Base-by-base conservation (phyloP, 352 stramenopile species). In the Globisporangium megalacanthum region DNA sequence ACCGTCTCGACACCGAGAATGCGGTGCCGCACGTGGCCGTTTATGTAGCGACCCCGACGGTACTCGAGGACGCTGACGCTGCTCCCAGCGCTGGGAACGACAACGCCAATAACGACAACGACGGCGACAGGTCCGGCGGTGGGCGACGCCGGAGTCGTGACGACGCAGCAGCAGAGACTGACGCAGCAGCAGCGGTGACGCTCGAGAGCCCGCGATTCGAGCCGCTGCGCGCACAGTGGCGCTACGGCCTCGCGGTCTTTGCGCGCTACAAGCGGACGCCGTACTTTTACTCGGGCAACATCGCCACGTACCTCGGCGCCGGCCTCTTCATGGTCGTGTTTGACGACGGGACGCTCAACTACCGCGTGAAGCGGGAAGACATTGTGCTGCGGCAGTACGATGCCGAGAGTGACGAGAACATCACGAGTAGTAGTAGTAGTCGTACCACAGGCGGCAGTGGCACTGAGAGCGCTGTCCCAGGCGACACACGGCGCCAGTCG, bases 241-340 rank as follows among this genome's bases (percentile, higher is more conserved):
- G 72, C 6, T 88, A 88, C 48, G 72, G 76, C 6, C 81, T 88
- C 52, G 63, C 65, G 2, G 58, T 92, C 29, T 79, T 92, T 19
- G 81, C 73, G 7, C 75, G 81, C 48, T 88, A 88, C 64, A 81
- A 77, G 55, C 77, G 70, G 52, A 92, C 77, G 3, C 73, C 81
- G n/a, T 88, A 77, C 56, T 92, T 89, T 29, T 86, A 85, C 59
- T 89, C 81, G 5, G 81, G 79, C 33, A 88, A 88, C 54, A 86
- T 92, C 48, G 81, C 81, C 4, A 88, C 81, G 3, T 89, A 89
- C 62, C 66, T 92, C 0, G 79, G 79, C 1, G 65, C 60, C 3
- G 77, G 75, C 0, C 58, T 88, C 42, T 92, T 92, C 56, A 92
- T 92, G 79, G 54, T 92, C 14, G 74, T 92, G 19, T 89, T 88